These are phyloP conservation scores for Zizania palustris DNA, from an alignment of 202 grass and related monocot genomes.

Conservation along the genomic window DNA sequence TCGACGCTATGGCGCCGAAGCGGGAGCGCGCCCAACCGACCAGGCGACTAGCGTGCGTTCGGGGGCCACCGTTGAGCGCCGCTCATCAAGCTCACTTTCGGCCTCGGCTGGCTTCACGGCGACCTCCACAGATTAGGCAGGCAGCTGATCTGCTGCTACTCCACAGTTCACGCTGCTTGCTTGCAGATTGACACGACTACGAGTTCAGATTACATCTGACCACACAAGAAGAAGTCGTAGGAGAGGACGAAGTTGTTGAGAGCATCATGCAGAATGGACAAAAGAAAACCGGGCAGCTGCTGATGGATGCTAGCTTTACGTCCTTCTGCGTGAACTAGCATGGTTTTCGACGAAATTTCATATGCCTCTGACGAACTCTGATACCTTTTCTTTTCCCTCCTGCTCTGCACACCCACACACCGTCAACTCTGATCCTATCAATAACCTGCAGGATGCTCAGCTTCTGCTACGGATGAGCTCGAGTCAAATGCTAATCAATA, in stretches of 20 bases:
- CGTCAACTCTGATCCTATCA: neutral
- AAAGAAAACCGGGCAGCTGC: neutral
- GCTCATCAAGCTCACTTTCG: neutral
- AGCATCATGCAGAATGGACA: neutral
- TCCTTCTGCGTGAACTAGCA: neutral
- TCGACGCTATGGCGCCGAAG: too few species aligned
- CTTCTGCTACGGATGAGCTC: slow-evolving; percentile 16
- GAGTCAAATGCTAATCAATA: slow-evolving; percentile 41
- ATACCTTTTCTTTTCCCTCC: neutral
- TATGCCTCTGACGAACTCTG: neutral
- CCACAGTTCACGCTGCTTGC: neutral
- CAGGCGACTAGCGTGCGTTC: too few species aligned
- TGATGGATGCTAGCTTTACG: neutral
- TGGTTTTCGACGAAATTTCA: neutral
- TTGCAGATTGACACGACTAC: neutral
- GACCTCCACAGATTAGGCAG: neutral
- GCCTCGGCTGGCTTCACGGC: neutral
- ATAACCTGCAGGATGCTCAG: neutral
- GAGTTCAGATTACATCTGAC: neutral
- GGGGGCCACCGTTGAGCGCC: too few species aligned
- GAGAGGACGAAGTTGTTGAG: too few species aligned
- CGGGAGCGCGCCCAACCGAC: too few species aligned
- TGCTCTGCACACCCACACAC: neutral
- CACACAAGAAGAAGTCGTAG: neutral
- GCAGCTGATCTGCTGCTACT: neutral